These are phyloP conservation scores for Rhizopogon sp. DNA, from an alignment of 768 basidiomycete genomes.

Conservation along the genomic window DNA sequence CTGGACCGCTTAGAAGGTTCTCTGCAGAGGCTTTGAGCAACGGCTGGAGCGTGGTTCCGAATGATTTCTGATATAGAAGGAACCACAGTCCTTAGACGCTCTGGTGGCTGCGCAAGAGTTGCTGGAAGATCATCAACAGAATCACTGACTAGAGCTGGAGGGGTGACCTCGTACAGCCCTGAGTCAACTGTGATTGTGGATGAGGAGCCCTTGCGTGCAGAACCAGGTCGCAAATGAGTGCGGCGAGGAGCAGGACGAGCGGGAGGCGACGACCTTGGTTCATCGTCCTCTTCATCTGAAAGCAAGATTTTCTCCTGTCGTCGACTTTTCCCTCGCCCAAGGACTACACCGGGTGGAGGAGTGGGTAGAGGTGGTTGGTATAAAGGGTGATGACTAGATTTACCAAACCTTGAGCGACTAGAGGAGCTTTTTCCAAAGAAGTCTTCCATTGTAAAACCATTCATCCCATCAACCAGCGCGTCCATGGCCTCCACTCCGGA, in stretches of 20 bases:
- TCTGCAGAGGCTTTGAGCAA: constrained; percentile 45
- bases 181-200: constrained; percentile 27
- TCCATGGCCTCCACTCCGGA: constrained; percentile 85
- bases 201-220: constrained; percentile 20
- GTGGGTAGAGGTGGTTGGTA: constrained; percentile 81
- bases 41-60: constrained; percentile 64
- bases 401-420: constrained; percentile 48
- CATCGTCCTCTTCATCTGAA: constrained; percentile 53
- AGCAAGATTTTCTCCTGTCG: constrained; percentile 22
- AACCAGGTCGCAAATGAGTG: constrained; percentile 13
- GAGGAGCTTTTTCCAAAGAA: constrained; percentile 40
- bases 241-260: constrained; percentile 7
- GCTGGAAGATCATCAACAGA: constrained; percentile 5
- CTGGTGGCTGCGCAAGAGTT: constrained; percentile 15
- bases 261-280: constrained; percentile 11
- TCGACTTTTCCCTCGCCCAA: constrained; percentile 44
- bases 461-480: constrained; percentile 87
- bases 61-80: constrained; percentile 91
- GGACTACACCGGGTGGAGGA: constrained; percentile 73
- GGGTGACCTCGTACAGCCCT: constrained; percentile 12
- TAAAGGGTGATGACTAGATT: constrained; percentile 64
- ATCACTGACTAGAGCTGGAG: constrained; percentile 7
- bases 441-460: constrained; percentile 56
- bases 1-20: constrained; percentile 43
- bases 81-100: constrained; percentile 43